Evolutionary conservation across 306 rosid genomes (phyloP).

Genomic region (Cicer arietinum): DNA sequence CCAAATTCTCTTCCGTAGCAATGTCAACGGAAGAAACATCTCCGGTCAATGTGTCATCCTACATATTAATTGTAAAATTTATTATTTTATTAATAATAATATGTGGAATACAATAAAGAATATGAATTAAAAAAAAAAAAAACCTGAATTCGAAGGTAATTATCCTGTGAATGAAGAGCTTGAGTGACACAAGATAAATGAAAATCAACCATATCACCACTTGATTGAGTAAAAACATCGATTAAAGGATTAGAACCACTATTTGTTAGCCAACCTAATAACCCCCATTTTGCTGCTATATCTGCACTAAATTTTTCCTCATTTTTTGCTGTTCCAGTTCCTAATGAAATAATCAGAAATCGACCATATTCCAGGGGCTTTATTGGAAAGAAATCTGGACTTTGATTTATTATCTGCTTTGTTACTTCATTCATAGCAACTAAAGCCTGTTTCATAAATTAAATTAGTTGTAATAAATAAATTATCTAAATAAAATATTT

Average conservation of each 20-base stretch:
- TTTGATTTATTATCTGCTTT: conserved; percentile 40
- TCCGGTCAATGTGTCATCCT: conserved; percentile 58
- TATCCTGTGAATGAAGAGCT: conserved; percentile 50
- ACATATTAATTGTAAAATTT: background rate
- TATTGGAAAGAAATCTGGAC: conserved; percentile 50
- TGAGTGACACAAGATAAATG: conserved; percentile 51
- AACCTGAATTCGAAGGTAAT: conserved; percentile 58
- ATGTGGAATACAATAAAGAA: too few species aligned
- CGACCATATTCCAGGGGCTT: conserved; percentile 46
- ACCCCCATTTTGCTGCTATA: conserved; percentile 51
- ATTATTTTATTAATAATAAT: too few species aligned
- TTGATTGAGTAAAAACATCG: conserved; percentile 53
- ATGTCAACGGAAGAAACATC: conserved; percentile 49
- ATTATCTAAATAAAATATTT: too few species aligned
- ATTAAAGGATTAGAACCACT: conserved; percentile 45
- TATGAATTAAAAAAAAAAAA: background rate
- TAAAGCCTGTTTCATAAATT: conserved; percentile 34
- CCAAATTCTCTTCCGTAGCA: conserved; percentile 48
- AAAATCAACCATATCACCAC: conserved; percentile 54
- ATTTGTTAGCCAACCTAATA: conserved; percentile 50
- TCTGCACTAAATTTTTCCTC: conserved; percentile 44
- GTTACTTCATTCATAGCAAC: conserved; percentile 50
- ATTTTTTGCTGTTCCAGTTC: conserved; percentile 52
- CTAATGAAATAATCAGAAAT: conserved; percentile 50
- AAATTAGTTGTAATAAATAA: background rate